Evolutionary conservation across 2,329 filamentous ascomycete genomes (phyloP).

Genomic region (Colletotrichum sp.): DNA sequence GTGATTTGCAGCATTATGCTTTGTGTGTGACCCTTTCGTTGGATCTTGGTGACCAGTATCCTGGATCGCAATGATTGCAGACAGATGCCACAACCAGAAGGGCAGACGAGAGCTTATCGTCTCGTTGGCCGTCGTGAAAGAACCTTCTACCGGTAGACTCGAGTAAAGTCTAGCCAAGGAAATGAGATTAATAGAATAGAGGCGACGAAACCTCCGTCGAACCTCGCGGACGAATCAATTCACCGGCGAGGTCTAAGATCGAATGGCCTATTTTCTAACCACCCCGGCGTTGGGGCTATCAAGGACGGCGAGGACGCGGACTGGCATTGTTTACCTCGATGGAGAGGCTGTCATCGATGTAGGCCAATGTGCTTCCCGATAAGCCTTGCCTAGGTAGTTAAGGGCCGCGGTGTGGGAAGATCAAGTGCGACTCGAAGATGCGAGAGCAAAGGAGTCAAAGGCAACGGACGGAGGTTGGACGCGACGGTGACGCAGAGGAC

Average conservation of each 20-base stretch:
- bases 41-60: background rate
- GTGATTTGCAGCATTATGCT: constrained; percentile 5
- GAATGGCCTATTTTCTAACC: constrained; percentile 40
- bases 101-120: background rate
- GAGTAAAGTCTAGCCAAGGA: background rate
- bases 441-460: background rate
- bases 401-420: background rate
- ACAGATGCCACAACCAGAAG: background rate
- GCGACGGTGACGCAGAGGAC: constrained; percentile 10
- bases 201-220: background rate
- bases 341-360: background rate
- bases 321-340: constrained; percentile 23
- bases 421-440: background rate
- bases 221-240: constrained; percentile 11
- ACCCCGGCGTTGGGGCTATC: constrained; percentile 61
- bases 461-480: background rate
- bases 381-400: background rate
- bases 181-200: background rate
- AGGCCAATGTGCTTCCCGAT: background rate
- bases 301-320: constrained; percentile 23
- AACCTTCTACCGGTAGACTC: background rate
- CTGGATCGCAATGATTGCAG: background rate
- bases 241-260: constrained; percentile 28
- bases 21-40: background rate
- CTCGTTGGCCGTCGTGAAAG: background rate